Evolutionary conservation across 495 filamentous ascomycete genomes (phyloP), one percentile per base, ranked within the genome.

Genomic region (Aspergillus cavernicola): DNA sequence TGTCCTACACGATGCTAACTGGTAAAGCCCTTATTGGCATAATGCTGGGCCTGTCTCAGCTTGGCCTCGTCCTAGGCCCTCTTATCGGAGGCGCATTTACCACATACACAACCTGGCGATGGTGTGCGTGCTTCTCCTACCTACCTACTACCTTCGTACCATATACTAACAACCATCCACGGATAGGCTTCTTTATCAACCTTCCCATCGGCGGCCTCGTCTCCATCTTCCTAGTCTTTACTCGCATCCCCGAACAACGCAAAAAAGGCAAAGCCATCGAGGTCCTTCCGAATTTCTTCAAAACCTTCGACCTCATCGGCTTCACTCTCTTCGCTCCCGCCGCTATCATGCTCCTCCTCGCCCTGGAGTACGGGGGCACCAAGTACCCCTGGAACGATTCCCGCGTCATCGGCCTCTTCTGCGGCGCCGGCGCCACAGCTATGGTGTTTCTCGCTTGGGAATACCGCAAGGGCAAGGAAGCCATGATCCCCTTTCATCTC

Each of bases 161-260:
- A 22, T 46, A n/a, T n/a, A 12, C 4, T 39, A 78, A 43, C n/a
- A 36, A n/a, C n/a, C n/a, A n/a, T n/a, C n/a, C n/a, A n/a, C n/a
- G n/a, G 8, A 36, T 10, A 58, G 55, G 83, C 60, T 85, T 86
- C 60, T 86, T 82, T 56, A 78, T 86, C 50, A 87, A 86, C 59
- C 71, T 86, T 19, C 83, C 82, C 0, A 70, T 85, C 36, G 83
- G 82, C 12, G 81, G 55, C 4, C 43, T 82, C 11, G 71, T 76
- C 2, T 73, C 66, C 6, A 15, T 74, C 7, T 56, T 83, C 16
- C 45, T 71, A 11, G 33, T 83, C 15, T 68, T 82, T 52, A 58
- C 81, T 52, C 59, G 70, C 5, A 70, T 83, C 5, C 81, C 84
- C 4, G 61, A 75, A 44, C 55, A 72, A 13, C 66, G 59, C 4